Evolutionary conservation across 108 stramenopile species (phyloP), one percentile per base, ranked within the genome.

Genomic region (Fistulifera pelliculosa): DNA sequence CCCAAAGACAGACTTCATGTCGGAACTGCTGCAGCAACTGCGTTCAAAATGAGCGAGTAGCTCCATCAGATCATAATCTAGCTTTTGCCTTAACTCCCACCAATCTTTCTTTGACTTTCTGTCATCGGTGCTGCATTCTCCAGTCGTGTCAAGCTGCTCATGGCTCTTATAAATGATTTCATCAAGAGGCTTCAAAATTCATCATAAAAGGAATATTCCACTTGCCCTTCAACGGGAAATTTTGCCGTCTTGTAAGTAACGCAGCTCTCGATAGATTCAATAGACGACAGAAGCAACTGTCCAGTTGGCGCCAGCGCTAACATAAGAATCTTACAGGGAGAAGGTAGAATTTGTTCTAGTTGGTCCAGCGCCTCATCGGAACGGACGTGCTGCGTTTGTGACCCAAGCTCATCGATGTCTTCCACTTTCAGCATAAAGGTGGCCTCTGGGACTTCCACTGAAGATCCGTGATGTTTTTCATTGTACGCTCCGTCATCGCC

Each of bases 111-210:
- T 93, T 85, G 27, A 84, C 60, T 18, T 55, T 50, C 35, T 74
- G 61, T 22, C 92, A 65, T 48, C 79, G 67, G 6, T 73, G 61
- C 87, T 87, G 89, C 60, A 79, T 87, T 4, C 53, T 44, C 38
- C 65, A 50, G 22, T 48, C 54, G 10, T 16, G 12, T 7, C 41
- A 35, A 27, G 62, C 60, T 93, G 87, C 26, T 70, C 45, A 25
- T 85, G 67, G 51, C 76, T 84, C 48, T 68, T 60, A 11, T 72
- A 62, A 16, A 93, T 77, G 17, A 93, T 64, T n/a, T 42, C 44
- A 58, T 89, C 87, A 13, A 93, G 56, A 35, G 89, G 85, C 19
- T 41, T 27, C 44, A 90, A 11, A 85, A 47, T 11, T 60, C 50
- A 17, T 79, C 58, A 38, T 78, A 75, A n/a, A 40, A 59, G 13